Evolutionary conservation across 176 grass and related monocot species (phyloP).

Genomic region (Oryza glumipatula): DNA sequence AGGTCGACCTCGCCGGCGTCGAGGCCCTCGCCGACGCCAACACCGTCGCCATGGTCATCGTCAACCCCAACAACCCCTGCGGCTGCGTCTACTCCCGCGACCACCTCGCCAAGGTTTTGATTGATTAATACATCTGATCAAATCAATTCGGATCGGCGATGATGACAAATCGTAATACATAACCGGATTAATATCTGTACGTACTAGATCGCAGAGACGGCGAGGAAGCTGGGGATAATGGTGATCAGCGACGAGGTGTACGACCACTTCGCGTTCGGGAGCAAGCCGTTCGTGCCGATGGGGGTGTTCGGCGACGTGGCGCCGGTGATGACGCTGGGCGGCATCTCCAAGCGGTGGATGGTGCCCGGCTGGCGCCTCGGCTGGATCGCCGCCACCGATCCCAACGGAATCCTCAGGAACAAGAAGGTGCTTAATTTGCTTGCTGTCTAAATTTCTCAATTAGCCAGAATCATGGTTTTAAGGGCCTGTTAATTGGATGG

Average conservation of each 20-base stretch:
- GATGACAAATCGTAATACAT: too few relatives aligned
- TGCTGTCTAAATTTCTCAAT: too few relatives aligned
- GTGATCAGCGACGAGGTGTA: slow-evolving; percentile 83
- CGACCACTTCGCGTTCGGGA: slow-evolving; percentile 61
- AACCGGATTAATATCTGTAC: background rate
- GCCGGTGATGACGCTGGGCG: slow-evolving; percentile 74
- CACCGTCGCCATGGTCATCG: slow-evolving; percentile 54
- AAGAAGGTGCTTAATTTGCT: slow-evolving; percentile 42
- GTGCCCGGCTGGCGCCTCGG: slow-evolving; percentile 87
- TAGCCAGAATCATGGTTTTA: too few relatives aligned
- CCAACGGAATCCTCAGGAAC: slow-evolving; percentile 57
- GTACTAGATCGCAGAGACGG: slow-evolving; percentile 60
- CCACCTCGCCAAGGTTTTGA: slow-evolving; percentile 38
- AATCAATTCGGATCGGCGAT: too few relatives aligned
- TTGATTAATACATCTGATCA: too few relatives aligned
- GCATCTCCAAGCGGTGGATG: slow-evolving; percentile 86
- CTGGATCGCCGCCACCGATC: slow-evolving; percentile 71
- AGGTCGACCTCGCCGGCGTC: slow-evolving; percentile 56
- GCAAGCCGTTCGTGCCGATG: slow-evolving; percentile 74
- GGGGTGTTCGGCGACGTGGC: slow-evolving; percentile 55
- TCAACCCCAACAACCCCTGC: slow-evolving; percentile 62
- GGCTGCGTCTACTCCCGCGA: slow-evolving; percentile 54
- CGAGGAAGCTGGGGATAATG: slow-evolving; percentile 64
- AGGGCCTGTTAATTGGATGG: too few relatives aligned
- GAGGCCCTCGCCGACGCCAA: slow-evolving; percentile 58